Conservation (phyloP, 2,329 filamentous ascomycete species). For the Fusarium ambrosium region DNA sequence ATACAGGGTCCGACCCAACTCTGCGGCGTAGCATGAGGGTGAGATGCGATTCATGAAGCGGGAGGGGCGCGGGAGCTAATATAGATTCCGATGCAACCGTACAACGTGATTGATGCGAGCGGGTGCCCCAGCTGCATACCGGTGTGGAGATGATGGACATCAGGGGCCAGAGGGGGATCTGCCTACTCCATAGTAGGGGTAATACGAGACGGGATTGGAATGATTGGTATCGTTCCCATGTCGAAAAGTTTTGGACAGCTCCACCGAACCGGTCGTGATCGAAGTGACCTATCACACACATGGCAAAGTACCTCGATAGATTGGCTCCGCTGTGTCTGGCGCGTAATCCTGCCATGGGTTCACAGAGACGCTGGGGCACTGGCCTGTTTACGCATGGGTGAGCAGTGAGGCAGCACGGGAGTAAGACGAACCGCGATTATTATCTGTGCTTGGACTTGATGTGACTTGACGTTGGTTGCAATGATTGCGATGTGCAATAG, state of each 20-base stretch:
- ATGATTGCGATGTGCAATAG: neutral
- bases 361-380: neutral
- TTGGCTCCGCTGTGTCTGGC: neutral
- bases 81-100: neutral
- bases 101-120: neutral
- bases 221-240: neutral
- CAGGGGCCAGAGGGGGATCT: neutral
- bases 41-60: neutral
- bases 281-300: neutral
- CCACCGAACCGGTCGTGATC: neutral
- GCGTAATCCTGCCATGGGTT: neutral
- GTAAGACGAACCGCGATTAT: neutral
- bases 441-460: neutral
- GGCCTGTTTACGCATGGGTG: neutral
- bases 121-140: neutral
- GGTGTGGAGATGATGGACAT: conserved; percentile 2
- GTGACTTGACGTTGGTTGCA: neutral
- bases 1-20: neutral
- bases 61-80: neutral
- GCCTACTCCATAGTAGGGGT: neutral
- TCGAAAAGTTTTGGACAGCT: neutral
- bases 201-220: neutral
- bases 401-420: neutral
- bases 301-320: neutral
- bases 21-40: neutral